Percentiles rank a stretch among this genome's conserved stretches.
Conservation (phyloP, 2,329 filamentous ascomycete genomes). For the Pezicula neosporulosa region DNA sequence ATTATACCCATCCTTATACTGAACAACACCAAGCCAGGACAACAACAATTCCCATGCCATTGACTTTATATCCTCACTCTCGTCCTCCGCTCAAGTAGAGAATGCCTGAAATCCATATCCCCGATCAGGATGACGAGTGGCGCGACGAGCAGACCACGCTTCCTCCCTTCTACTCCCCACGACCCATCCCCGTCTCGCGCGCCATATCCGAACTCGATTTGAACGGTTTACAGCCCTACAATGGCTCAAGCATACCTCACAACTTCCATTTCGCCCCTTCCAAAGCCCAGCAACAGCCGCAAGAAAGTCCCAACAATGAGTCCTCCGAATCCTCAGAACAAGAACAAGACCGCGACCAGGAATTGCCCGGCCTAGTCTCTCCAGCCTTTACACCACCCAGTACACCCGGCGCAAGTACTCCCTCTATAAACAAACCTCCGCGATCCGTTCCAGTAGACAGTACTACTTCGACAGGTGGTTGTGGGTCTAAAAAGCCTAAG, state of each 20-base stretch:
- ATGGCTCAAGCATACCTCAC: not conserved
- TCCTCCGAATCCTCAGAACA: too few species aligned
- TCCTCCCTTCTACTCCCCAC: slow-evolving; percentile 31
- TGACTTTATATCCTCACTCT: too few species aligned
- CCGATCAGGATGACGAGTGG: not conserved
- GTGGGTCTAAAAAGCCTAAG: slow-evolving; percentile 62
- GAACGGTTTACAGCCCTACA: slow-evolving; percentile 12
- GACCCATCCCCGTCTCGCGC: slow-evolving; percentile 29
- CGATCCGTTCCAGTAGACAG: slow-evolving; percentile 52
- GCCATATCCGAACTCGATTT: slow-evolving; percentile 29
- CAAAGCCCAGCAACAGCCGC: too few species aligned
- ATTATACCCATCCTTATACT: too few species aligned
- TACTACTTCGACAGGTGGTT: slow-evolving; percentile 49
- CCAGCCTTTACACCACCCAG: slow-evolving; percentile 76
- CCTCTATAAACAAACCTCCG: slow-evolving; percentile 32
- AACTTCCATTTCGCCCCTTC: slow-evolving; percentile 9
- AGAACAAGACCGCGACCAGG: slow-evolving; percentile 2
- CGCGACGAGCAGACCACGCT: slow-evolving; percentile 8
- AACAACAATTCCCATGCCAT: too few species aligned
- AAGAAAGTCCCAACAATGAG: too few species aligned
- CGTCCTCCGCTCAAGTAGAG: not conserved
- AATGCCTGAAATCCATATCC: not conserved
- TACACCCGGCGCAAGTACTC: slow-evolving; percentile 57
- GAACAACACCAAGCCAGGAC: too few species aligned
- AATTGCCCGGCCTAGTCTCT: slow-evolving; percentile 61